Evolutionary conservation across 83 land plant species (phyloP), one percentile per base, ranked within the genome.

Genomic region (Picea engelmannii): DNA sequence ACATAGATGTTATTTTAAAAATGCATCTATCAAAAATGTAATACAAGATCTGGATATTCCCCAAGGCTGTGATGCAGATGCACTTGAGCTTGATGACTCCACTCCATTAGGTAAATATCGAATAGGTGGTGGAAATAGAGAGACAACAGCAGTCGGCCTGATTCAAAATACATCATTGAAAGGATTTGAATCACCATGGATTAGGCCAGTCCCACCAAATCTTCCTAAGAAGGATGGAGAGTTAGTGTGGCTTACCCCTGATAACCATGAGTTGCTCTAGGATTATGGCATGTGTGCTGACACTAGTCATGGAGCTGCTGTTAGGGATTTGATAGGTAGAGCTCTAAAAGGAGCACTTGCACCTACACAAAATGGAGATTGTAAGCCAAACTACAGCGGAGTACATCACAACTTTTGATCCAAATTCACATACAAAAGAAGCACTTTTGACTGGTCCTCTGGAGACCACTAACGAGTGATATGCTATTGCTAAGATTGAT

Each of bases 381-480:
- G n/a, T n/a, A n/a, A n/a, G n/a, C n/a, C n/a, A n/a, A n/a, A n/a
- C n/a, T n/a, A n/a, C n/a, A n/a, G n/a, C n/a, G n/a, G n/a, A n/a
- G n/a, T n/a, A n/a, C n/a, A n/a, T n/a, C n/a, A n/a, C n/a, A n/a
- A n/a, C n/a, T n/a, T n/a, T n/a, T n/a, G n/a, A n/a, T n/a, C n/a
- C n/a, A n/a, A n/a, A n/a, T n/a, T n/a, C n/a, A n/a, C n/a, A n/a
- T n/a, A 84, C 92, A 31, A 96, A 96, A 69, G 84, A 86, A 1
- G 89, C 96, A 2, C 88, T 96, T 13, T 87, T 96, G 71, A 90
- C 99, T 1, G 95, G 95, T n/a, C 93, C 95, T 4, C 79, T 96
- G 81, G 99, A 96, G 88, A 92, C 95, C 40, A 96, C 99, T 23
- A 96, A 96, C 77, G 98, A 96, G 60, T 93, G 98, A 95, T 96